Evolutionary conservation across 2,329 filamentous ascomycete genomes (phyloP), one percentile per base, ranked within the genome.

Genomic region (Penicillium aurantiogriseum): DNA sequence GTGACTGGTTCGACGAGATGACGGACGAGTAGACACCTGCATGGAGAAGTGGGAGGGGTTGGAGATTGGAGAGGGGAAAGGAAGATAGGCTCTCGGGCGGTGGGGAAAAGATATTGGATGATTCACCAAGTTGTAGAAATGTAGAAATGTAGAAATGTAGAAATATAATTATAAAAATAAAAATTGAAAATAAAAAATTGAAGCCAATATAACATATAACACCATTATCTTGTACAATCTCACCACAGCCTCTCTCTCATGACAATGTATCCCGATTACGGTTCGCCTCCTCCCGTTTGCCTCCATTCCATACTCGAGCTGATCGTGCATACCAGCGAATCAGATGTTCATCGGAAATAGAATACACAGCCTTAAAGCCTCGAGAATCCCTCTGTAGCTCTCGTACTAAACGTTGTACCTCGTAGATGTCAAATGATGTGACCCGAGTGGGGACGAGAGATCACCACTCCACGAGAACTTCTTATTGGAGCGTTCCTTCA

Each of bases 401-500:
- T 46, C 19, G 5, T 27, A 35, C 7, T 23, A n/a, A 44, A 35
- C 21, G 29, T 43, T 43, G 21, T n/a, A 35, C 36, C 21, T 58
- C 45, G 62, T 58, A 51, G 57, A 60, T 61, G 60, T 63, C 59
- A 58, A 64, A 65, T 65, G 60, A 65, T 65, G 57, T 62, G 62
- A 59, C 49, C 31, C 31, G 42, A 48, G 63, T 63, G 63, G 60
- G 54, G 58, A 60, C 48, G 27, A 40, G 36, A 49, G 63, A 65
- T 65, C 63, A 59, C 51, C 61, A 61, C 57, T 61, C 55, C 54
- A 40, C 51, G 39, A 58, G 51, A 49, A 44, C 27, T 25, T 58
- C 58, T 58, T 46, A 70, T 61, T 69, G 64, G 56, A 71, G 59
- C 51, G 51, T 57, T 17, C 74, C 74, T 64, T 76, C 74, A 43